phyloP scores from a whole-genome alignment of 306 rosid species.

The Prunus davidiana region DNA sequence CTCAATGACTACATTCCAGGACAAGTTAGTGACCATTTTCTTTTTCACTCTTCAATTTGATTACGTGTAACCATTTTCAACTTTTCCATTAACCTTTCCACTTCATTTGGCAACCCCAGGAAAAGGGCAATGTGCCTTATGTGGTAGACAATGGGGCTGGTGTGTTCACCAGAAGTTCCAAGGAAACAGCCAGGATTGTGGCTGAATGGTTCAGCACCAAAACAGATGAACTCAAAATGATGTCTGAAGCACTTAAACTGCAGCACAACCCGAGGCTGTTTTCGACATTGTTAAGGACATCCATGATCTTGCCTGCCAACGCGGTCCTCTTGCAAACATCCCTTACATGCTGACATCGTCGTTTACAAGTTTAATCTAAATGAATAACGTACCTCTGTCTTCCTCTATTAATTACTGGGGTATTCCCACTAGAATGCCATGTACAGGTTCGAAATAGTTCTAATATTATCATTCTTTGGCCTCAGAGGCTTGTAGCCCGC shows the following conservation, averaged over 20 bases:
- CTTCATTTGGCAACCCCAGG: constrained; percentile 43
- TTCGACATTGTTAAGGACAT: constrained; percentile 88
- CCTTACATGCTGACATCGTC: constrained; percentile 83
- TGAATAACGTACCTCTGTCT: not conserved
- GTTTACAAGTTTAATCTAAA: constrained; percentile 63
- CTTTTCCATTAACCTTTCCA: constrained; percentile 8
- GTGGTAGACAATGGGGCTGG: constrained; percentile 96
- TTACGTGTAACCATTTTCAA: not conserved
- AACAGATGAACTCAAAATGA: constrained; percentile 55
- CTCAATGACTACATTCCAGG: constrained; percentile 98
- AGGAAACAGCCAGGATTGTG: constrained; percentile 76
- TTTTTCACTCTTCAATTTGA: not conserved
- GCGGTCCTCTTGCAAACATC: constrained; percentile 58
- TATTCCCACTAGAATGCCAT: constrained; percentile 30
- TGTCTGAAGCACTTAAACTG: constrained; percentile 78
- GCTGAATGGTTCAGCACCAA: constrained; percentile 87
- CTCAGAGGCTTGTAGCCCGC: constrained; percentile 27
- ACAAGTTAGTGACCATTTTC: constrained; percentile 51
- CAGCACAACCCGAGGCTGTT: constrained; percentile 97
- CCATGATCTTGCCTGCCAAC: constrained; percentile 70
- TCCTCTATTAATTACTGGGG: not conserved
- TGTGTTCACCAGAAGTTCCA: constrained; percentile 87
- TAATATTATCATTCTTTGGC: constrained; percentile 45
- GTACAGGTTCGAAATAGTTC: constrained; percentile 65
- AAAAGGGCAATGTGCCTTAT: constrained; percentile 94